These are phyloP conservation scores for Decorospora gaudefroyi DNA, from an alignment of 2,329 filamentous ascomycete genomes.

Conservation along the genomic window DNA sequence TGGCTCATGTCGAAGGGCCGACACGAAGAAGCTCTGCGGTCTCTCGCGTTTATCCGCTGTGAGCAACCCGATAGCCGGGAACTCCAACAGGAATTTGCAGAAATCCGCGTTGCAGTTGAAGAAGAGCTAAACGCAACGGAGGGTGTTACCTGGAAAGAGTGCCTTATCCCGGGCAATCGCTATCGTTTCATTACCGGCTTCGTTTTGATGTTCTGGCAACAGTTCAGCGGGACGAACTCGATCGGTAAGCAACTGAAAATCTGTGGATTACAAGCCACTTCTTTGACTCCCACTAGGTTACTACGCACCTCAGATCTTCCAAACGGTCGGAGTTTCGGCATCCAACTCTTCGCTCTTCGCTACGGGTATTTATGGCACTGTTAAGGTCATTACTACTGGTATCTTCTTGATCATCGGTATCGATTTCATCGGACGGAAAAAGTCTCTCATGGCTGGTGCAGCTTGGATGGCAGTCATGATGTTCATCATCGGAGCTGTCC, in stretches of 20 bases:
- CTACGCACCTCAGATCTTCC: slow-evolving; percentile 74
- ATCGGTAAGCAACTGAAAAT: slow-evolving; percentile 47
- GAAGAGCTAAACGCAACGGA: slow-evolving; percentile 69
- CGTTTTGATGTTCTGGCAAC: slow-evolving; percentile 79
- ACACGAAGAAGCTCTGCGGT: slow-evolving; percentile 63
- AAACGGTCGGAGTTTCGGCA: slow-evolving; percentile 64
- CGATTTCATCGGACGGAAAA: slow-evolving; percentile 65
- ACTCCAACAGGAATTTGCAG: slow-evolving; percentile 64
- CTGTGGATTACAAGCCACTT: not conserved
- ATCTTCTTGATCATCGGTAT: slow-evolving; percentile 72
- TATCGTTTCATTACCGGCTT: slow-evolving; percentile 69
- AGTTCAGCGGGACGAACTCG: slow-evolving; percentile 75
- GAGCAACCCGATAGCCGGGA: slow-evolving; percentile 27
- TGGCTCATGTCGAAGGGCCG: slow-evolving; percentile 52
- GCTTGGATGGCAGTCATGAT: slow-evolving; percentile 65
- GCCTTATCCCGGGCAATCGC: slow-evolving; percentile 62
- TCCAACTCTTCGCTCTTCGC: slow-evolving; percentile 11
- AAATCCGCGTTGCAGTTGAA: slow-evolving; percentile 68
- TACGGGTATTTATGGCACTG: slow-evolving; percentile 67
- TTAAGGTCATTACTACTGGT: slow-evolving; percentile 71
- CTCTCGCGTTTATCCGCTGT: slow-evolving; percentile 41
- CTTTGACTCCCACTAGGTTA: slow-evolving; percentile 54
- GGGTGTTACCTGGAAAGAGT: slow-evolving; percentile 38
- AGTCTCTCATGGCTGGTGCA: slow-evolving; percentile 68
- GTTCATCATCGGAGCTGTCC: slow-evolving; percentile 67